These are phyloP conservation scores for Phytophthora pseudosyringae DNA, from an alignment of 352 stramenopile genomes.

Conservation along the genomic window DNA sequence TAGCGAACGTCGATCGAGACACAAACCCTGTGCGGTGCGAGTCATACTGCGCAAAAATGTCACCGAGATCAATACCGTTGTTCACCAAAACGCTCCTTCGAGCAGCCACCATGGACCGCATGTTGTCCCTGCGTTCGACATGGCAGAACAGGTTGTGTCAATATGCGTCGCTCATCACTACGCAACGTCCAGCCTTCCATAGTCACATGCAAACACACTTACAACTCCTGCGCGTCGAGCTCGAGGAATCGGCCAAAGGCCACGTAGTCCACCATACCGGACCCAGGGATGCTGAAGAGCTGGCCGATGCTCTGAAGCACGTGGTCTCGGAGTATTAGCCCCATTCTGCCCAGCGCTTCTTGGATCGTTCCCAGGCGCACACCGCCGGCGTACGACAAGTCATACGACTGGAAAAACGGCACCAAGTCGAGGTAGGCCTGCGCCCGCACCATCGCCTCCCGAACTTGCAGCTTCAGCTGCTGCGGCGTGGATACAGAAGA, in stretches of 20 bases:
- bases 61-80: constrained; percentile 40
- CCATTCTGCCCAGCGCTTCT: constrained; percentile 52
- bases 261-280: constrained; percentile 60
- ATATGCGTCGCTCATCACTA: not conserved
- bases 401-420: constrained; percentile 61
- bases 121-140: constrained; percentile 44
- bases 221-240: constrained; percentile 63
- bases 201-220: constrained; percentile 5
- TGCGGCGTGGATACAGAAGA: constrained; percentile 19
- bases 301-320: constrained; percentile 47
- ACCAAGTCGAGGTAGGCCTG: constrained; percentile 54
- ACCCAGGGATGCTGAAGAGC: constrained; percentile 46
- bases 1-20: constrained; percentile 44
- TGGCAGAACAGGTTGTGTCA: not conserved
- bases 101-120: constrained; percentile 42
- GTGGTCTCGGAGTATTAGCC: constrained; percentile 44
- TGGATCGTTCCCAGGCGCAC: constrained; percentile 53
- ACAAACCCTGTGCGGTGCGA: constrained; percentile 46
- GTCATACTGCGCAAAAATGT: constrained; percentile 59
- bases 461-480: constrained; percentile 52
- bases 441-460: constrained; percentile 53
- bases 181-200: not conserved
- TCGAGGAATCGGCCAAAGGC: constrained; percentile 55
- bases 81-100: constrained; percentile 37
- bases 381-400: constrained; percentile 39